Evolutionary conservation across 257 asterid species (phyloP), one percentile per base, ranked within the genome.

Genomic region (Ilex aquifolium): DNA sequence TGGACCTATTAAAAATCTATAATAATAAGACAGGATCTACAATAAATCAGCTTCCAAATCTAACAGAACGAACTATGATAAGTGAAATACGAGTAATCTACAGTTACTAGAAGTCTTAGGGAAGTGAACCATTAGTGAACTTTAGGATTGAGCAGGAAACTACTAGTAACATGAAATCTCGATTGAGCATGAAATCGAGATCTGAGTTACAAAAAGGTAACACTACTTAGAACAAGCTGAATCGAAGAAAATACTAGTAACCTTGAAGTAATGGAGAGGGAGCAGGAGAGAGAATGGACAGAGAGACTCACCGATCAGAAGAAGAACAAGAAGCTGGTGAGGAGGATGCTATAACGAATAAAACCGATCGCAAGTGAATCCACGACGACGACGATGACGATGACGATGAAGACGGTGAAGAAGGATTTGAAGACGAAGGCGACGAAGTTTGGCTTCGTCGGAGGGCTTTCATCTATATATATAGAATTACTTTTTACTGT

Each of bases 351-450:
- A 87, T 88, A 55, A 90, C 74, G 77, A 82, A 87, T 70, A 87
- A 79, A 73, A 87, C 92, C 87, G 97, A 90, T 85, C 97, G 87
- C 86, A 90, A 79, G 72, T 87, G 91, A 77, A 85, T 81, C 97
- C 96, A 87, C 76, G 95, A 83, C 56, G 85, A 82, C 59, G 96
- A 77, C 31, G 83, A 71, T 31, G 88, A 77, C 31, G 83, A 71
- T 31, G 88, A 80, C 5, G 97, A 76, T 6, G 81, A 90, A 58
- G 94, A 79, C 69, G 88, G 77, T 44, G 95, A 81, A 76, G 87
- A 79, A 53, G 91, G 77, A 79, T 53, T 53, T n/a, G 57, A 53
- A 14, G 88, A 85, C 52, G 97, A 82, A 60, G 88, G 69, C 11
- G 90, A 71, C 82, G 97, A 90, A 74, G 90, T 83, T 80, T 87